These are phyloP conservation scores for Sporothrix luriei DNA, from an alignment of 2,329 filamentous ascomycete genomes.

Conservation along the genomic window DNA sequence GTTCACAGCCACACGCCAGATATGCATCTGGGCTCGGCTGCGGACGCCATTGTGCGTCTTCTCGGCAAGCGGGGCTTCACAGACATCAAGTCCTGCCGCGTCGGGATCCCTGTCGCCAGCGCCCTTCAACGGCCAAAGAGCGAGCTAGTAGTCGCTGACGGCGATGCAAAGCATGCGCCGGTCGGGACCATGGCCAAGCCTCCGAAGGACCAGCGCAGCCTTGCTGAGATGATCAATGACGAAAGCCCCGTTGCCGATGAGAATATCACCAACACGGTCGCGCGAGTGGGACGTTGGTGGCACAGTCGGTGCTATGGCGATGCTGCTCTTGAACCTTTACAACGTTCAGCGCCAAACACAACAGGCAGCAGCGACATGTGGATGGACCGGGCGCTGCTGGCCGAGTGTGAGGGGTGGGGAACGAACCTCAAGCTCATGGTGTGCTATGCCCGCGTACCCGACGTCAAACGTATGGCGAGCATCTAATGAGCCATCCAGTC, in stretches of 20 bases:
- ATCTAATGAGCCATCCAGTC: neutral
- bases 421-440: slow-evolving; percentile 90
- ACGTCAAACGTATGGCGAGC: slow-evolving; percentile 41
- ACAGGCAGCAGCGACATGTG: slow-evolving; percentile 68
- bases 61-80: slow-evolving; percentile 71
- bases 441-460: slow-evolving; percentile 83
- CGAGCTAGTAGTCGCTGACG: slow-evolving; percentile 14
- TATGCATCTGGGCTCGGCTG: slow-evolving; percentile 61
- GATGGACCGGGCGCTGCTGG: slow-evolving; percentile 71
- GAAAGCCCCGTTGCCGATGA: slow-evolving; percentile 73
- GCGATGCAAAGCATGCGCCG: neutral
- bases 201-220: slow-evolving; percentile 53
- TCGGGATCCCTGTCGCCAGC: slow-evolving; percentile 73
- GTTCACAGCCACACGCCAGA: slow-evolving; percentile 64
- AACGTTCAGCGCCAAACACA: slow-evolving; percentile 36
- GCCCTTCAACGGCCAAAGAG: slow-evolving; percentile 43
- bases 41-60: slow-evolving; percentile 65
- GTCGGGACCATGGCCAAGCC: slow-evolving; percentile 39
- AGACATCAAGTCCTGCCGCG: slow-evolving; percentile 72
- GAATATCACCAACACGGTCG: slow-evolving; percentile 88
- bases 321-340: slow-evolving; percentile 51
- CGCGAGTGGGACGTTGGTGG: slow-evolving; percentile 95
- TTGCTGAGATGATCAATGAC: slow-evolving; percentile 74
- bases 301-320: slow-evolving; percentile 90
- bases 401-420: slow-evolving; percentile 82